Evolutionary conservation across 1,284 basidiomycete genomes (phyloP).

Genomic region (Entoloma clypeatum): DNA sequence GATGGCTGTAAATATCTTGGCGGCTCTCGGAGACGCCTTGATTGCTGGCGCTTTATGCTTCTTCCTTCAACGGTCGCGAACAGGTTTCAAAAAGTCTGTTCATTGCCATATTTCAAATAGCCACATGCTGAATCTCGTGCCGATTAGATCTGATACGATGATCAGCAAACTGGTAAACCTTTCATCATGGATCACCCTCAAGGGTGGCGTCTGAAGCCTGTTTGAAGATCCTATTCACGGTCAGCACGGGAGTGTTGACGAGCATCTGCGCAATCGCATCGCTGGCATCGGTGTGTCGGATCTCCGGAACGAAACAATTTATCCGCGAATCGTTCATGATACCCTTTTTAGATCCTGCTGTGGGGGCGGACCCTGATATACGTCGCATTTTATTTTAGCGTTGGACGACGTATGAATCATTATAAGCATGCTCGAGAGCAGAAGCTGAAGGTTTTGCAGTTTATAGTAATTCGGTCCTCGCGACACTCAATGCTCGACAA

Average conservation of each 20-base stretch:
- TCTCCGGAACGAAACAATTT: not conserved
- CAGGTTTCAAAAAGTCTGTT: conserved; percentile 48
- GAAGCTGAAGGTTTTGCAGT: conserved; percentile 30
- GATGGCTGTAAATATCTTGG: conserved; percentile 52
- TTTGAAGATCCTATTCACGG: conserved; percentile 46
- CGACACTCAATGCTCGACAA: conserved; percentile 51
- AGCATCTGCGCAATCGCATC: conserved; percentile 54
- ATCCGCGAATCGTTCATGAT: conserved; percentile 3
- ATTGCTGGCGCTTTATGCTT: conserved; percentile 47
- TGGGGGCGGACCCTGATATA: conserved; percentile 50
- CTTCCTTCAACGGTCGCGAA: conserved; percentile 47
- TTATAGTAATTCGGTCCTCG: conserved; percentile 52
- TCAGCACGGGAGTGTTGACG: conserved; percentile 53
- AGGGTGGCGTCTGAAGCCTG: conserved; percentile 3
- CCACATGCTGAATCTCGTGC: conserved; percentile 1
- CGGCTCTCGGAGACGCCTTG: conserved; percentile 46
- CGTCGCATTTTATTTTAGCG: conserved; percentile 54
- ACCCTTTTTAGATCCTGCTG: conserved; percentile 38
- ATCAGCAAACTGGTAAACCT: conserved; percentile 46
- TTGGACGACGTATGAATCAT: conserved; percentile 44
- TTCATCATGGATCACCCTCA: not conserved
- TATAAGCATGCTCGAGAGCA: conserved; percentile 1
- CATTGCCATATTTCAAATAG: conserved; percentile 1
- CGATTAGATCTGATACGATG: conserved; percentile 49
- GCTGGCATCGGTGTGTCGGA: conserved; percentile 42